These are phyloP conservation scores for Fusarium incarnatum DNA, from an alignment of 2,329 filamentous ascomycete genomes.

Conservation along the genomic window DNA sequence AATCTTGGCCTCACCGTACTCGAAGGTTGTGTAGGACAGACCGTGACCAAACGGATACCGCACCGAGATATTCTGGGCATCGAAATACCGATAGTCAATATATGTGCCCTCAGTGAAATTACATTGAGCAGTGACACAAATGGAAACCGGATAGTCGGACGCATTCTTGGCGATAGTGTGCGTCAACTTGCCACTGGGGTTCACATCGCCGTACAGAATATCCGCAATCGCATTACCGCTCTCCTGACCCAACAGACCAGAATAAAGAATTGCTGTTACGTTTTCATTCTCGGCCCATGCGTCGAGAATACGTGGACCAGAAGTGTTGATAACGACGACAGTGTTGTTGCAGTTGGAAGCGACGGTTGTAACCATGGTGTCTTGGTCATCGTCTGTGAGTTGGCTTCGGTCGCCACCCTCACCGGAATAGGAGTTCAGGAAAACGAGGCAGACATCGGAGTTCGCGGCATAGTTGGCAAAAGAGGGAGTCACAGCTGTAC, in stretches of 20 bases:
- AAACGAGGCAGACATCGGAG: conserved; percentile 64
- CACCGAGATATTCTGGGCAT: not conserved
- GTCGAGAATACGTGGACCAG: conserved; percentile 70
- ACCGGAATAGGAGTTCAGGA: conserved; percentile 75
- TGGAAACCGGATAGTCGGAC: not conserved
- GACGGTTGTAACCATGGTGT: conserved; percentile 69
- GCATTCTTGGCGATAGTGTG: not conserved
- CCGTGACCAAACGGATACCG: not conserved
- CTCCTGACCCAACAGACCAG: conserved; percentile 78
- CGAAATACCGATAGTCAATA: not conserved
- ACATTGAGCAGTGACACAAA: not conserved
- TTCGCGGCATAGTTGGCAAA: conserved; percentile 16
- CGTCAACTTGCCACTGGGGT: not conserved
- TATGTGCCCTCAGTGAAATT: not conserved
- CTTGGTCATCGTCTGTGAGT: conserved; percentile 68
- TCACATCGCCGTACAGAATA: not conserved
- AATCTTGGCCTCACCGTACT: not conserved
- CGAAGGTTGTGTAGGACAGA: not conserved
- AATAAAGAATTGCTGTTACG: conserved; percentile 73
- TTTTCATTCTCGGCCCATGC: conserved; percentile 55
- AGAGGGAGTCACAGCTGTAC: not conserved
- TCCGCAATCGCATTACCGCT: not conserved
- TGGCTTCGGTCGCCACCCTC: conserved; percentile 77
- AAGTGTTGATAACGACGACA: conserved; percentile 73
- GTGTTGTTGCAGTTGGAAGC: conserved; percentile 58